Percentiles rank a stretch among this genome's conserved stretches.
These are phyloP conservation scores for Solanum megistacrolobum DNA, from an alignment of 257 asterid genomes.

Conservation along the genomic window DNA sequence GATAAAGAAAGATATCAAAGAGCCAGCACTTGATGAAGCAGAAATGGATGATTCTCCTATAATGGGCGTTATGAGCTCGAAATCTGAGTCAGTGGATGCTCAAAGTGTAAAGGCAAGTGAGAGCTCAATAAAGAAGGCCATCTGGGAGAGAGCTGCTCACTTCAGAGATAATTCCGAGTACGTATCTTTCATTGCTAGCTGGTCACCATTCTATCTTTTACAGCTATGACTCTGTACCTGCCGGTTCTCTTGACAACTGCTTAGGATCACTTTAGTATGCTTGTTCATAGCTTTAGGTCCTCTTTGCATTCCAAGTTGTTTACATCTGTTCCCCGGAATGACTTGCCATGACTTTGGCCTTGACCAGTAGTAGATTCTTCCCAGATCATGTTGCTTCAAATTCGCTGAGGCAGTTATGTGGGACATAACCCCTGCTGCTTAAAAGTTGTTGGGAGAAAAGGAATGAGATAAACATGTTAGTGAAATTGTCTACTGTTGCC, in stretches of 20 bases:
- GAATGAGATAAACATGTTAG: neutral
- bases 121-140: conserved; percentile 56
- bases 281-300: neutral
- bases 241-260: neutral
- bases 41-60: conserved; percentile 80
- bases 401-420: neutral
- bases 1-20: conserved; percentile 24
- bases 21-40: conserved; percentile 29
- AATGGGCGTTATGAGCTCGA: conserved; percentile 61
- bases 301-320: neutral
- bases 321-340: neutral
- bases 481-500: neutral
- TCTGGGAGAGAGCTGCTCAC: conserved; percentile 63
- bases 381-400: neutral
- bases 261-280: neutral
- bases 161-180: conserved; percentile 68
- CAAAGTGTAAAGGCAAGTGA: conserved; percentile 38
- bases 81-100: conserved; percentile 31
- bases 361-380: neutral
- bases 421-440: neutral
- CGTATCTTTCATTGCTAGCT: conserved; percentile 8
- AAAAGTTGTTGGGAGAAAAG: neutral
- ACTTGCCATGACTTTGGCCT: neutral
- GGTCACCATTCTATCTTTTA: neutral
- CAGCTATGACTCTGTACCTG: neutral